These are phyloP conservation scores for Sarocladium strictum DNA, from an alignment of 2,329 filamentous ascomycete genomes.

Conservation along the genomic window DNA sequence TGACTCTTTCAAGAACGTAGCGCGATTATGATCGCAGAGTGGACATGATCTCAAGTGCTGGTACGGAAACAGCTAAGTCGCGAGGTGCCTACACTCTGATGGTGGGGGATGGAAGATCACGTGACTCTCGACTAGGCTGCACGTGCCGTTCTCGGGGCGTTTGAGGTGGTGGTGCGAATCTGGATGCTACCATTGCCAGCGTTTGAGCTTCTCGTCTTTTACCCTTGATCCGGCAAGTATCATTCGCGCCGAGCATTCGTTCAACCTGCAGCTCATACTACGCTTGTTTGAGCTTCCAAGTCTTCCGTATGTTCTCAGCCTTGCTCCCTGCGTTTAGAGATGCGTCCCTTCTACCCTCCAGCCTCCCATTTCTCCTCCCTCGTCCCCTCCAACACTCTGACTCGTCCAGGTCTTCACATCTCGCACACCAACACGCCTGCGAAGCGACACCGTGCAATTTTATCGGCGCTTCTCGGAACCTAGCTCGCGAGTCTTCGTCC, in stretches of 20 bases:
- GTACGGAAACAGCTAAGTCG: neutral
- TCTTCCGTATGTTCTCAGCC: neutral
- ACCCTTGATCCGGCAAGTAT: slow-evolving; percentile 8
- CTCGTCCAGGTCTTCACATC: neutral
- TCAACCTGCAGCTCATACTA: neutral
- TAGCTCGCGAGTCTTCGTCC: neutral
- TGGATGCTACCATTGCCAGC: slow-evolving; percentile 5
- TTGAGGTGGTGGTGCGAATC: slow-evolving; percentile 1
- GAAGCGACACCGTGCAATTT: neutral
- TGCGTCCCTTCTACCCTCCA: neutral
- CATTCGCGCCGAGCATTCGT: slow-evolving; percentile 9
- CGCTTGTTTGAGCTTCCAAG: neutral
- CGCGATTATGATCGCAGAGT: too few species aligned
- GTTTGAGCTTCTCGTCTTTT: slow-evolving; percentile 1
- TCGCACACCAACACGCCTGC: neutral
- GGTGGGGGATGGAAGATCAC: neutral
- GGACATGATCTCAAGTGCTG: neutral
- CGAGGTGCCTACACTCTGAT: neutral
- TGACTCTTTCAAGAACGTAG: too few species aligned
- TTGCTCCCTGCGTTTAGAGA: neutral
- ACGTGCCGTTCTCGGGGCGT: neutral
- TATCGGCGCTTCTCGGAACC: neutral
- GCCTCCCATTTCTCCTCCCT: slow-evolving; percentile 6
- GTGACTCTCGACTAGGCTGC: neutral
- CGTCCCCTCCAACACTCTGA: slow-evolving; percentile 1